Base-by-base conservation (phyloP, 345 rosid species). In the Salix arbutifolia region DNA sequence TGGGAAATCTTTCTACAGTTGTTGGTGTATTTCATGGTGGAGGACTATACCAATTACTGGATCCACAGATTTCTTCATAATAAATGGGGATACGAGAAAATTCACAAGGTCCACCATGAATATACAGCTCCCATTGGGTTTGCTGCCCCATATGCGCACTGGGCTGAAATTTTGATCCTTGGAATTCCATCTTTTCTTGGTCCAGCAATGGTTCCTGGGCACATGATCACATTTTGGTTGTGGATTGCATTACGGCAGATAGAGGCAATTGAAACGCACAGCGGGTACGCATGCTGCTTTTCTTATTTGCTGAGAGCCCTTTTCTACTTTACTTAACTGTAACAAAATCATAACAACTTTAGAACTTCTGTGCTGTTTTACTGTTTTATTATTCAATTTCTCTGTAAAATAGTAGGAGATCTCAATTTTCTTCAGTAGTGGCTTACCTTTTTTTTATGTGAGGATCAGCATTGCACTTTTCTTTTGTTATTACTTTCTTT, bases 161-260 rank as follows among this genome's bases (percentile, higher is more conserved):
- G 99, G 99, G 92, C 89, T 66, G 98, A 96, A 79, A 67, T 91
- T 30, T 83, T 96, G 89, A 81, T 93, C 81, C 94, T 96, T 21
- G 98, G 97, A 23, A 90, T 96, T 77, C 99, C 99, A 8, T 88
- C 98, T 56, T 93, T 93, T 81, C 80, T 96, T 19, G 98, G 99
- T 25, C 99, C 99, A 23, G 98, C 99, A 3, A 84, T 96, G 75
- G 98, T 68, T 86, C 97, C 99, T 61, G 94, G 98, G n/a, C 99
- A 95, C 81, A 89, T 95, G 87, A 82, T 90, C 65, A 95, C 99
- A 26, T 90, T 95, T 77, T 95, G 98, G 97, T 74, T 89, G 52
- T 93, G 99, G 98, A 90, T 96, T 40, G 94, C 87, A 86, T 84
- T 91, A 76, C 86, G 99, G 81, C 97, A 93, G 86, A 77, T 91